Evolutionary conservation across 495 filamentous ascomycete genomes (phyloP).

Genomic region (Amorphotheca resinae): DNA sequence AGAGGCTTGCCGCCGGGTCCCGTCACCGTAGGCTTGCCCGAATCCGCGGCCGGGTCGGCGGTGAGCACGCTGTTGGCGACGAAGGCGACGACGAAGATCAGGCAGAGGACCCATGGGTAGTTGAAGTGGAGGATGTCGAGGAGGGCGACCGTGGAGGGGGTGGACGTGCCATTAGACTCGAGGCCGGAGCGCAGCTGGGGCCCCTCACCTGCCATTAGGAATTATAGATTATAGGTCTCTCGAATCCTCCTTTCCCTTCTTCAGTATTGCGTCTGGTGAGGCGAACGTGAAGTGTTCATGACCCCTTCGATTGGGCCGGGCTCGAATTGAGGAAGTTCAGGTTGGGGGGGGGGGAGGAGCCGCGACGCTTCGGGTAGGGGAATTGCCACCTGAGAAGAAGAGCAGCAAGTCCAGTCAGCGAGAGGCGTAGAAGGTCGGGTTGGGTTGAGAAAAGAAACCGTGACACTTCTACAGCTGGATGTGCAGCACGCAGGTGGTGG

Average conservation of each 20-base stretch:
- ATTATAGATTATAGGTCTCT: conserved; percentile 1
- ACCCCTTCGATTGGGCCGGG: conserved; percentile 16
- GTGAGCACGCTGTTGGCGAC: conserved; percentile 47
- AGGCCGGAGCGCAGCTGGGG: conserved; percentile 14
- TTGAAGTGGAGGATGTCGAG: conserved; percentile 34
- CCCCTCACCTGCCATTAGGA: conserved; percentile 16
- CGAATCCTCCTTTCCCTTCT: conserved; percentile 12
- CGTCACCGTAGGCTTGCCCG: conserved; percentile 23
- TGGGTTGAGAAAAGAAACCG: no score
- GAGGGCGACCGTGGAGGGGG: background rate
- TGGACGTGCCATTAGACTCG: conserved; percentile 1
- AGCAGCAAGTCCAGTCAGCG: no score
- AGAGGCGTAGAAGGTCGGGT: no score
- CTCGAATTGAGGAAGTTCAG: conserved; percentile 2
- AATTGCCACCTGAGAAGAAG: no score
- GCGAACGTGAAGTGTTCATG: conserved; percentile 12
- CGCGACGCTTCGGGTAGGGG: background rate
- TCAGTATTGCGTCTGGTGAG: conserved; percentile 10
- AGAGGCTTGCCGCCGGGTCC: conserved; percentile 78
- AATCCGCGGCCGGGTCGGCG: conserved; percentile 27
- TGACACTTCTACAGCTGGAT: no score
- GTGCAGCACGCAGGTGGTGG: no score
- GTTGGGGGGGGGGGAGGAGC: background rate
- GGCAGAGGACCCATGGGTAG: conserved; percentile 53
- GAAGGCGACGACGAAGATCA: conserved; percentile 56